phyloP scores from a whole-genome alignment of 352 stramenopile genomes.

The Blastocystis sp. region DNA sequence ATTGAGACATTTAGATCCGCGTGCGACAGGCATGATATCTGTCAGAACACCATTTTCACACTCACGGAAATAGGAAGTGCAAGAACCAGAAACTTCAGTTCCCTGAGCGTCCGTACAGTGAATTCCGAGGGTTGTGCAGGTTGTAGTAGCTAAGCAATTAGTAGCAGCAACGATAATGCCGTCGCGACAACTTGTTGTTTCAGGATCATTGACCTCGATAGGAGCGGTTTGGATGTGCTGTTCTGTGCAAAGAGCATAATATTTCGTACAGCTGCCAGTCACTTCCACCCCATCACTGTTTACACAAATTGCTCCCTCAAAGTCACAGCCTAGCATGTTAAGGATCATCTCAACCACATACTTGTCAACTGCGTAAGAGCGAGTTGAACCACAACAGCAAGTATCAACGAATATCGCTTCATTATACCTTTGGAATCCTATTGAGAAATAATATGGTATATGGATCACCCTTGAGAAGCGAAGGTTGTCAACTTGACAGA shows the following conservation, averaged over 20 bases:
- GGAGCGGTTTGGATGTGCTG: constrained; percentile 12
- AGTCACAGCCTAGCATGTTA: constrained; percentile 41
- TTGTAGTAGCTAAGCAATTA: not conserved
- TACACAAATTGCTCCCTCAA: constrained; percentile 50
- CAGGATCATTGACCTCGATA: constrained; percentile 28
- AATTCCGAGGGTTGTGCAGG: not conserved
- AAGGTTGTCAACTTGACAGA: constrained; percentile 46
- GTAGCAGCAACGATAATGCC: constrained; percentile 53
- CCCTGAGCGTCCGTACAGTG: constrained; percentile 34
- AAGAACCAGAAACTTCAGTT: not conserved
- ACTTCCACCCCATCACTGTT: constrained; percentile 31
- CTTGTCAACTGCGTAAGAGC: not conserved
- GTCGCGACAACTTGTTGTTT: constrained; percentile 28
- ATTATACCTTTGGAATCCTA: not conserved
- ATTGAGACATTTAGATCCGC: constrained; percentile 63
- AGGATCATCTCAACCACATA: not conserved
- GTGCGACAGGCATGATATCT: constrained; percentile 7
- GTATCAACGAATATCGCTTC: not conserved
- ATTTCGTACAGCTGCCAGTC: constrained; percentile 27
- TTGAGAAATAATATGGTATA: not conserved
- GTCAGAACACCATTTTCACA: not conserved
- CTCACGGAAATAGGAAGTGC: constrained; percentile 52
- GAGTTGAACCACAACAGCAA: not conserved
- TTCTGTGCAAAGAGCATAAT: constrained; percentile 62
- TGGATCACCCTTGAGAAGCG: not conserved